These are phyloP conservation scores for Elsinoe australis DNA, from an alignment of 2,329 filamentous ascomycete species.

Conservation along the genomic window DNA sequence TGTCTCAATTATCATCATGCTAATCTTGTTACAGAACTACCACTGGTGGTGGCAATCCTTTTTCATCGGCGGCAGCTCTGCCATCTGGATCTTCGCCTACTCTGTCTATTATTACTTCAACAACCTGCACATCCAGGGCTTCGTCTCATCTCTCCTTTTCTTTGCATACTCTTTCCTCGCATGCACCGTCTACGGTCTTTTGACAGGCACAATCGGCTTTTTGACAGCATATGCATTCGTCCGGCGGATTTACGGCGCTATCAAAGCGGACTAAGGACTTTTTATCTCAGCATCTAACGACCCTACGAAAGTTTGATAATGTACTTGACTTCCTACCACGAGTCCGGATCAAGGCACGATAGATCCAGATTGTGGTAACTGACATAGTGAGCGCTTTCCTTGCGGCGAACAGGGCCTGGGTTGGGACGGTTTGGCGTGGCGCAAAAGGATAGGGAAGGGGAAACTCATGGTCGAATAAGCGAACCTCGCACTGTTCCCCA, in stretches of 20 bases:
- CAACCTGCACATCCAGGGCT: slow-evolving; percentile 72
- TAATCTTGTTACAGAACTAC: slow-evolving; percentile 54
- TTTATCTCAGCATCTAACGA: not conserved
- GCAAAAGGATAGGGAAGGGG: too few species aligned
- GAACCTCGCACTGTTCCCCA: not conserved
- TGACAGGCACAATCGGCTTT: slow-evolving; percentile 79
- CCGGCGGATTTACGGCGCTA: slow-evolving; percentile 62
- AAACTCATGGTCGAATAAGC: too few species aligned
- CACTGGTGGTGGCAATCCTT: slow-evolving; percentile 93
- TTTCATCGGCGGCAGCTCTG: slow-evolving; percentile 65
- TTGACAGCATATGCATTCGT: slow-evolving; percentile 78
- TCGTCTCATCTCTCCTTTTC: slow-evolving; percentile 72
- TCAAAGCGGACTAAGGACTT: slow-evolving; percentile 31
- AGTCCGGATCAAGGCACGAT: too few species aligned
- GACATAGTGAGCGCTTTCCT: too few species aligned
- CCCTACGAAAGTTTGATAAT: not conserved
- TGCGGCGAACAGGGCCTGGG: too few species aligned
- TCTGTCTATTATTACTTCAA: slow-evolving; percentile 76
- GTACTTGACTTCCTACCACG: not conserved
- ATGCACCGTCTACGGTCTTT: slow-evolving; percentile 69
- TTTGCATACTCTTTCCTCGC: slow-evolving; percentile 79
- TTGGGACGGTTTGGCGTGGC: too few species aligned
- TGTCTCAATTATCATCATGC: slow-evolving; percentile 8
- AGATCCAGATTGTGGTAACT: too few species aligned
- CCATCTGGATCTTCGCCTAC: slow-evolving; percentile 75